Base-by-base conservation (phyloP, 345 rosid species). In the Eucalyptus urophylla region DNA sequence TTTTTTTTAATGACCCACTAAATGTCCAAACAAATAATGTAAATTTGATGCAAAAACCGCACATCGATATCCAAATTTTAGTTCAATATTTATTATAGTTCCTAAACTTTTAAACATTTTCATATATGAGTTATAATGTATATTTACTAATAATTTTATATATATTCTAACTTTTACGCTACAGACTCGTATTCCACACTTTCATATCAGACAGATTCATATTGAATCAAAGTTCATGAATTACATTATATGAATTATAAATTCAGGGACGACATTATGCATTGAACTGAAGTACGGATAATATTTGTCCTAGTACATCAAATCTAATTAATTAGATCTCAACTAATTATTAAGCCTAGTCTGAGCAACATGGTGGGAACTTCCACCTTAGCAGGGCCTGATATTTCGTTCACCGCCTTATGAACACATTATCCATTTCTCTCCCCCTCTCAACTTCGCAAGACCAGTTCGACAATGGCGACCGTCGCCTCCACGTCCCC, bases 401-500 rank as follows among this genome's bases (percentile, higher is more conserved):
- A 6, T 16, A 54, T 54, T 22, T 54, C 60, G 1, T 54, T 4
- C 60, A 21, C 60, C 60, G 69, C 7, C 69, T 60, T 12, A 60
- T 13, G 14, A 25, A 65, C 72, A 65, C 69, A 5, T 72, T 72
- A 72, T 72, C 81, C 81, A 33, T 37, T 72, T 69, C 81, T 37
- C 81, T 69, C 44, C 62, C 62, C 13, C 62, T 53, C 58, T 40
- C 1, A 56, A 56, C 29, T 24, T 56, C 6, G 6, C 29, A 24
- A 56, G 6, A 56, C 62, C 27, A 4, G 6, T 24, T 56, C 62
- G 62, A 56, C 29, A 11, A 43, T 80, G 54, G 88, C 88, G 43
- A 50, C 81, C 80, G 47, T 65, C 8, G 87, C 89, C 87, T 24
- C 89, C 33, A 37, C 89, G 49, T 40, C 80, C 31, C 87, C 80